Base-by-base conservation (phyloP, 2,329 filamentous ascomycete species). In the Clathrospora elynae region DNA sequence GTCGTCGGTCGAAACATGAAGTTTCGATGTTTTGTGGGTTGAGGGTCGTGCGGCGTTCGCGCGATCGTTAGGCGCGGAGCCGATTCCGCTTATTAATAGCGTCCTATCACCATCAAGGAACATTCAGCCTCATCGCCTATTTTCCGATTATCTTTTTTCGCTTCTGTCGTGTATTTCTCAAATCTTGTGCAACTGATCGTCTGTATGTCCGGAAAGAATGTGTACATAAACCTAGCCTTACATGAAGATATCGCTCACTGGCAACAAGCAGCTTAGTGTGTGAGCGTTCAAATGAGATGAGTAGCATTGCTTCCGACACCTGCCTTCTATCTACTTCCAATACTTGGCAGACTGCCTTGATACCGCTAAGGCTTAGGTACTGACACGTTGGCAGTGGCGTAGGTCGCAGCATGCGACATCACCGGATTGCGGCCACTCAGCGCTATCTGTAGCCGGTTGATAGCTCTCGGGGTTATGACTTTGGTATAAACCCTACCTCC, bases 31-130 rank as follows among this genome's bases (percentile, higher is more conserved):
- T 37, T 35, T 30, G 36, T 28, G 33, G 34, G 44, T 48, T 24
- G 28, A 25, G 28, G 45, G 45, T 44, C 29, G 41, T 42, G 50
- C 46, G 38, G 28, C 35, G 43, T 42, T 36, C 22, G 34, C 31
- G 35, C 46, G 51, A 53, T 50, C 49, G 38, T 43, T 59, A 55
- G 41, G 48, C 55, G 51, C 53, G 35, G 42, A 45, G 37, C 46
- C 49, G 51, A 53, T 40, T 45, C 42, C 42, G 30, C 42, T 43
- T 49, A 55, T 44, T 40, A 46, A 43, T 51, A 50, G 53, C 31
- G 17, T 7, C 47, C 42, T 42, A 57, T 46, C 32, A 42, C 9
- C 23, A n/a, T 18, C 17, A 18, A 32, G 17, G 12, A 43, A 40
- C 34, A 46, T 34, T 30, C 29, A 38, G 42, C 37, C 31, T 49